Evolutionary conservation across 2,329 filamentous ascomycete species (phyloP), one percentile per base, ranked within the genome.

Genomic region (Colletotrichum higginsianum): DNA sequence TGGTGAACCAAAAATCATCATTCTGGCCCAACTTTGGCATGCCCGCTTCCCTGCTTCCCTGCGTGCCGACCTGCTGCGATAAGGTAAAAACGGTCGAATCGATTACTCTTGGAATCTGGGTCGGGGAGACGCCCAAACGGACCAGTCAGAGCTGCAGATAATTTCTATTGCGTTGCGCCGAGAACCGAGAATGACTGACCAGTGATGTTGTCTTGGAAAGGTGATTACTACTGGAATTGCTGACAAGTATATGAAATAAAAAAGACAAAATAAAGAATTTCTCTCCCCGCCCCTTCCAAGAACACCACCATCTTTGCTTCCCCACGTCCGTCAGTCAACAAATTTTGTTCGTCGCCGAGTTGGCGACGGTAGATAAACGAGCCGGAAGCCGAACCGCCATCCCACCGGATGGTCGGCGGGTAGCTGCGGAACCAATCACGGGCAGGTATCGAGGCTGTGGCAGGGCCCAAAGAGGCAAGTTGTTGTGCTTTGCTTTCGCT

Each of bases 111-210:
- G 47, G n/a, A 23, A 23, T 23, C n/a, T 21, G 18, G 47, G 47
- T 23, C 23, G 44, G 21, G 53, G 35, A 42, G 13, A 42, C 12
- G 16, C 13, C n/a, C 23, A 16, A 26, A 38, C n/a, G 46, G 44
- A 44, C 52, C 52, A 58, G 66, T 46, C 42, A 66, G 38, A 26
- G 11, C 26, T 18, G 23, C 15, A 26, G 8, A 16, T 7, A 52
- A 46, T 58, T 58, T 38, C 26, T 13, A 58, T 40, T 52, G 44
- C 46, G 16, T 49, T 13, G 38, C 61, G 35, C 53, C 61, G 61
- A 69, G 66, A 40, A 49, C 61, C 61, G 53, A 69, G 66, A 38
- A 60, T 50, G 42, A 42, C 60, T 4, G 46, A 15, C 57, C 6
- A 47, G 42, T 35, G 9, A 23, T 16, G n/a, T 8, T 26, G 44